Evolutionary conservation across 768 basidiomycete species (phyloP).

Genomic region (Psilocybe cubensis): DNA sequence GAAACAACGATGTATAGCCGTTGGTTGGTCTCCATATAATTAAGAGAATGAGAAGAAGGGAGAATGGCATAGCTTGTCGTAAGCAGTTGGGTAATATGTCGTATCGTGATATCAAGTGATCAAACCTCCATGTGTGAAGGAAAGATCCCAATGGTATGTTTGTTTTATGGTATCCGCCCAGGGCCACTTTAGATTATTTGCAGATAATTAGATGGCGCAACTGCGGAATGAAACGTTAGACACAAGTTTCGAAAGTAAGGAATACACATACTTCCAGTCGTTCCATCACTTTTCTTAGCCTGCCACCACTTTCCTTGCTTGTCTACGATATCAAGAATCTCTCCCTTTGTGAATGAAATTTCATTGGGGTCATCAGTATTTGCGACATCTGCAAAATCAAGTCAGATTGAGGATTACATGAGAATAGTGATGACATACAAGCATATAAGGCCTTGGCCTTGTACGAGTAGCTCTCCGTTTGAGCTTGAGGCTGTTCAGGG

Average conservation of each 20-base stretch:
- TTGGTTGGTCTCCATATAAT: conserved; percentile 12
- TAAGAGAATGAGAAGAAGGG: conserved; percentile 7
- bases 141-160: background rate
- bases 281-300: conserved; percentile 77
- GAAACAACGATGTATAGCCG: conserved; percentile 4
- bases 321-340: conserved; percentile 90
- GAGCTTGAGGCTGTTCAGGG: conserved; percentile 27
- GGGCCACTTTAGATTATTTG: conserved; percentile 64
- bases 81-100: conserved; percentile 22
- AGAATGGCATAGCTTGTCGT: conserved; percentile 27
- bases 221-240: conserved; percentile 37
- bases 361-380: conserved; percentile 95
- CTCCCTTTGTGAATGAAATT: conserved; percentile 91
- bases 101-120: conserved; percentile 21
- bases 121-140: conserved; percentile 8
- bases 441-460: conserved; percentile 90
- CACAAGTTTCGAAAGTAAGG: conserved; percentile 11
- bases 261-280: conserved; percentile 69
- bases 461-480: conserved; percentile 58
- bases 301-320: conserved; percentile 96
- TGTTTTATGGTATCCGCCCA: conserved; percentile 4
- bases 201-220: conserved; percentile 86
- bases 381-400: conserved; percentile 71
- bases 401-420: conserved; percentile 22
- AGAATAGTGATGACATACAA: conserved; percentile 51